phyloP scores from a whole-genome alignment of 129 eudicot species.

The Erigeron canadensis region DNA sequence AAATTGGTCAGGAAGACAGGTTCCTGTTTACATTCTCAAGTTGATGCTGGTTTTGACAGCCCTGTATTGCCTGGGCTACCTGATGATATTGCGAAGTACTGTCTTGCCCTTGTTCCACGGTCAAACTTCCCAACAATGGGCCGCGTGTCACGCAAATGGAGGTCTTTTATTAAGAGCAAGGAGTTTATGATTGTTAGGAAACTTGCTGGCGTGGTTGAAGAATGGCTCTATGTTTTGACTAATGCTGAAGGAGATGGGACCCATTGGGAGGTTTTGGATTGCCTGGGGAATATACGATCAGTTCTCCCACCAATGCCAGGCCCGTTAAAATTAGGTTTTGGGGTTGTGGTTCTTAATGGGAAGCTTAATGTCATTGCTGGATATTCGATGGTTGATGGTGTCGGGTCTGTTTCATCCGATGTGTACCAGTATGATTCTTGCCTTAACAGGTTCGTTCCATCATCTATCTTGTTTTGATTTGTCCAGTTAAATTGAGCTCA shows the following conservation, averaged over 20 bases:
- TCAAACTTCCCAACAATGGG: slow-evolving; percentile 74
- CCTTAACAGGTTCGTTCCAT: slow-evolving; percentile 69
- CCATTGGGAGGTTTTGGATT: slow-evolving; percentile 96
- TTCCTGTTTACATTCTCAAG: slow-evolving; percentile 31
- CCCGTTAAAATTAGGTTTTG: slow-evolving; percentile 62
- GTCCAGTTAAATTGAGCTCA: not conserved
- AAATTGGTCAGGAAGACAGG: slow-evolving; percentile 38
- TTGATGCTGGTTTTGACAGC: slow-evolving; percentile 38
- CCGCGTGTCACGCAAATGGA: slow-evolving; percentile 77
- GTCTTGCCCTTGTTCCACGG: slow-evolving; percentile 97
- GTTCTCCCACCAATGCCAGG: slow-evolving; percentile 77
- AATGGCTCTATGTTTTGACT: slow-evolving; percentile 84
- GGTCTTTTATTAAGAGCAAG: slow-evolving; percentile 72
- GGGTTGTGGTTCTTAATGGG: slow-evolving; percentile 76
- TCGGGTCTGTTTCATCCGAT: slow-evolving; percentile 59
- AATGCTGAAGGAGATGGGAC: slow-evolving; percentile 66
- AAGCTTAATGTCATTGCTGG: slow-evolving; percentile 91
- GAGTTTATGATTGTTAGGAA: slow-evolving; percentile 74
- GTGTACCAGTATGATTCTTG: slow-evolving; percentile 92
- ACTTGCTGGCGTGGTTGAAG: slow-evolving; percentile 82
- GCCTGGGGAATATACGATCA: slow-evolving; percentile 54
- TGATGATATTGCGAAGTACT: slow-evolving; percentile 85
- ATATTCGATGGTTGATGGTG: slow-evolving; percentile 50
- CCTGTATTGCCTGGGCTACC: slow-evolving; percentile 91
- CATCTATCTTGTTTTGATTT: slow-evolving; percentile 1